phyloP scores from a whole-genome alignment of 179 eudicot genomes.

The Dionaea muscipula region DNA sequence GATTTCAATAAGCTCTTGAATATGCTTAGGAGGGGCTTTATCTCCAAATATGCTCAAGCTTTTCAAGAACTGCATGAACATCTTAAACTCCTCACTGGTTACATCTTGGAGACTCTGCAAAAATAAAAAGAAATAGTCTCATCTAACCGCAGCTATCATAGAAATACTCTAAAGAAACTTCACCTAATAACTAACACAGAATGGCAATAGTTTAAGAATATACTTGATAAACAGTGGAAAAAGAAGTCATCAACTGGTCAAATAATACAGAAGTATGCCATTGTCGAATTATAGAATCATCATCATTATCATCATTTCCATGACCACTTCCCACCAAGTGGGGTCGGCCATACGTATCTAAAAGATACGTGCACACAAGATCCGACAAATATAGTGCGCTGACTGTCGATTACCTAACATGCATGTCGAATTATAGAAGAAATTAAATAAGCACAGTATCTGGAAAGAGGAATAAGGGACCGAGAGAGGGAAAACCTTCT shows the following conservation, averaged over 20 bases:
- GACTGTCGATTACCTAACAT: too few species aligned
- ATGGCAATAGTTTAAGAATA: too few species aligned
- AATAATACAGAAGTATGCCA: background rate
- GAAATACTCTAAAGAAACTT: too few species aligned
- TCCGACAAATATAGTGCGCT: too few species aligned
- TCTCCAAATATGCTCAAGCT: constrained; percentile 77
- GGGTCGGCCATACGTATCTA: too few species aligned
- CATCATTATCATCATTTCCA: too few species aligned
- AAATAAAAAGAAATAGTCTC: background rate
- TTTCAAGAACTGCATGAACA: constrained; percentile 88
- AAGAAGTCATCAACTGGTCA: background rate
- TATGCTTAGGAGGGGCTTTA: constrained; percentile 68
- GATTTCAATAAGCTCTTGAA: constrained; percentile 72
- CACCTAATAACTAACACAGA: too few species aligned
- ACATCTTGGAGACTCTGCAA: constrained; percentile 92
- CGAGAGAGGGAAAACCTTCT: constrained; percentile 46
- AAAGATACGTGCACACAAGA: too few species aligned
- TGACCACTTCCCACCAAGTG: too few species aligned
- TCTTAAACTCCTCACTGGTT: constrained; percentile 87
- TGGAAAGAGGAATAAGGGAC: background rate
- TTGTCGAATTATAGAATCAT: background rate
- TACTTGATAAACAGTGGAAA: background rate
- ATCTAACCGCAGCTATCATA: too few species aligned
- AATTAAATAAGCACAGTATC: background rate
- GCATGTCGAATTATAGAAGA: background rate